phyloP scores from a whole-genome alignment of 208 protist species.

The Zelonia costaricensis region DNA sequence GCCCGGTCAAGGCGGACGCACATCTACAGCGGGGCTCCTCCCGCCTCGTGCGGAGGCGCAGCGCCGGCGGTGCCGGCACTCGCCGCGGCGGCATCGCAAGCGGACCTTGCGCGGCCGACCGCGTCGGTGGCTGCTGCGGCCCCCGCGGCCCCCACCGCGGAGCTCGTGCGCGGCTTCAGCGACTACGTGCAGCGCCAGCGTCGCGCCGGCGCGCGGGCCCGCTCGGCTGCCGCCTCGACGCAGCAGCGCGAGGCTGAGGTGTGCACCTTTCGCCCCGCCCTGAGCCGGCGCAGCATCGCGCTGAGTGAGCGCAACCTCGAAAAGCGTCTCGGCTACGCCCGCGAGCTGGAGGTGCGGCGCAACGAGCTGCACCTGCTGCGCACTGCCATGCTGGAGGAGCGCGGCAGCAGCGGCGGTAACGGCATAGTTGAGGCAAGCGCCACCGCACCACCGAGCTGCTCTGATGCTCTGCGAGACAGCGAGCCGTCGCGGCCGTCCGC shows the following conservation, averaged over 20 bases:
- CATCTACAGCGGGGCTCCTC: slow-evolving; percentile 3
- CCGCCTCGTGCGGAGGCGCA: neutral
- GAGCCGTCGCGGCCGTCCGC: neutral
- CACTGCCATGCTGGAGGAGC: slow-evolving; percentile 1
- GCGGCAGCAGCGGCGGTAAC: neutral
- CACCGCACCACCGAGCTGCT: too few species aligned
- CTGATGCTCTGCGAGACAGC: too few species aligned
- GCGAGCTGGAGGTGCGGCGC: slow-evolving; percentile 27
- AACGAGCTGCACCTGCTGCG: slow-evolving; percentile 27
- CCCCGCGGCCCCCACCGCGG: neutral
- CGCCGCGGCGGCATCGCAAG: neutral
- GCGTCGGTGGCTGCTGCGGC: neutral
- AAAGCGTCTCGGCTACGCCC: slow-evolving; percentile 26
- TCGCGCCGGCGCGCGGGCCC: neutral
- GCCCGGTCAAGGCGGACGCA: slow-evolving; percentile 4
- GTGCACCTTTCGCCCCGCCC: slow-evolving; percentile 37
- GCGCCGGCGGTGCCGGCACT: neutral
- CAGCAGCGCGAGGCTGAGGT: neutral
- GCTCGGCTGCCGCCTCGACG: neutral
- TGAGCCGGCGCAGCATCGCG: slow-evolving; percentile 30
- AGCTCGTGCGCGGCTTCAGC: slow-evolving; percentile 9
- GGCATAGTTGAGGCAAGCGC: too few species aligned
- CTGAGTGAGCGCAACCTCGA: slow-evolving; percentile 39
- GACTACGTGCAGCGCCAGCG: slow-evolving; percentile 21
- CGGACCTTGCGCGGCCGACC: too few species aligned